phyloP scores from a whole-genome alignment of 352 stramenopile species.

The Globisporangium megalacanthum region DNA sequence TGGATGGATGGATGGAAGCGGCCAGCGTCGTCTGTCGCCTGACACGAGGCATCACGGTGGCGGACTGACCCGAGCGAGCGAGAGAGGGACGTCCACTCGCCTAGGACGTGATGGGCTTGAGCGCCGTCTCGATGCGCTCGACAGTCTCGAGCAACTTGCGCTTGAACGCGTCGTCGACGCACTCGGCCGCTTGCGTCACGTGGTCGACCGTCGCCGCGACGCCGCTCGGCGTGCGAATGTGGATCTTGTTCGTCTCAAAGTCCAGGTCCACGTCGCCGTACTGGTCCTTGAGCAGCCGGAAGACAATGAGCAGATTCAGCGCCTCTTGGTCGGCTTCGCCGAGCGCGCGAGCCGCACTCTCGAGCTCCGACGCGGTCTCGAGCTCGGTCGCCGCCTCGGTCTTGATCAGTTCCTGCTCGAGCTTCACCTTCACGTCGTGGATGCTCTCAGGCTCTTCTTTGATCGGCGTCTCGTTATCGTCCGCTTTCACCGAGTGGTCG shows the following conservation, averaged over 20 bases:
- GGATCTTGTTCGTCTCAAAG: conserved; percentile 87
- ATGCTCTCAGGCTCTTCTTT: conserved; percentile 18
- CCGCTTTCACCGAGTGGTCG: conserved; percentile 52
- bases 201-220: conserved; percentile 63
- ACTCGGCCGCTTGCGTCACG: conserved; percentile 56
- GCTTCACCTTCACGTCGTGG: conserved; percentile 15
- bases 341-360: conserved; percentile 60
- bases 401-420: conserved; percentile 19
- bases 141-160: conserved; percentile 67
- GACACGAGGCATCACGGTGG: too few species aligned
- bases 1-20: too few species aligned
- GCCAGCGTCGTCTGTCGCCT: too few species aligned
- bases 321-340: conserved; percentile 72
- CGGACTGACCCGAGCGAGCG: too few species aligned
- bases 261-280: conserved; percentile 82
- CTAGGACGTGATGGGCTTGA: conserved; percentile 56
- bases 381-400: conserved; percentile 7
- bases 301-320: conserved; percentile 81
- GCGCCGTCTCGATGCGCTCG: conserved; percentile 53
- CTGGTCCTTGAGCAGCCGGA: conserved; percentile 80
- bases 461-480: conserved; percentile 13
- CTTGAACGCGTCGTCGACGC: conserved; percentile 60
- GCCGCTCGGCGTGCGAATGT: conserved; percentile 75
- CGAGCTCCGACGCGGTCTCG: conserved; percentile 27
- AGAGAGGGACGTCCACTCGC: conserved; percentile 9